Base-by-base conservation (phyloP, 2,329 filamentous ascomycete genomes). In the Byssothecium circinans region DNA sequence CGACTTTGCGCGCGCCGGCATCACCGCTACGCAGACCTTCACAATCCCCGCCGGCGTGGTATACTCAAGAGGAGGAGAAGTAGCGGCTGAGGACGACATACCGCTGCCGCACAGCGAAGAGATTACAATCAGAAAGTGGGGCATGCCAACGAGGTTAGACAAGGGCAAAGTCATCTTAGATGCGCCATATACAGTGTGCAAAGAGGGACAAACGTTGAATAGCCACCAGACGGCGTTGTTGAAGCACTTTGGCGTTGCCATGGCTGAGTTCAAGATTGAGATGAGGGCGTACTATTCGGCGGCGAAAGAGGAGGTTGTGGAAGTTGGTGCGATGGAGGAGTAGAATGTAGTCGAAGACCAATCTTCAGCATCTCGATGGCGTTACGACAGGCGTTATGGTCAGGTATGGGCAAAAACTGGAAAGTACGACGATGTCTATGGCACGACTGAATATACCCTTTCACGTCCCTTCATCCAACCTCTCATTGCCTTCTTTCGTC, bases 1-100 rank as follows among this genome's bases (percentile, higher is more conserved):
- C 62, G 94, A 97, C 78, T 99, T 91, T 68, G 94, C 94, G 54
- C 87, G 94, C 69, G 90, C 92, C 49, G 94, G 94, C 57, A 85
- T 85, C 53, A 74, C 79, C 44, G 89, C 91, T 19, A 79, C 85
- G 12, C 84, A 90, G 60, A 81, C 80, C 43, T 91, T 97, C 74
- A 83, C 81, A 51, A 83, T 99, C 49, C 92, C 94, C 4, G 80
- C 84, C 0, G 94, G 94, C n/a, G 77, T 87, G 39, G 84, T 99
- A 49, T 87, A 91, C 75, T 85, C 86, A 33, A 75, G 79, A 40
- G 92, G 82, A 47, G 92, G 92, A 53, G 88, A 95, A 74, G 80
- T 95, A 19, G 80, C 88, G 17, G 76, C 77, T 19, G 88, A 91
- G 60, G 81, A 96, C 61, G 94, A 99, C 70, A 84, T 96, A 53